Percentiles rank a stretch among this genome's conserved stretches.
Evolutionary conservation across 2,329 filamentous ascomycete genomes (phyloP).

Genomic region (Reticulascus tulasneorum): DNA sequence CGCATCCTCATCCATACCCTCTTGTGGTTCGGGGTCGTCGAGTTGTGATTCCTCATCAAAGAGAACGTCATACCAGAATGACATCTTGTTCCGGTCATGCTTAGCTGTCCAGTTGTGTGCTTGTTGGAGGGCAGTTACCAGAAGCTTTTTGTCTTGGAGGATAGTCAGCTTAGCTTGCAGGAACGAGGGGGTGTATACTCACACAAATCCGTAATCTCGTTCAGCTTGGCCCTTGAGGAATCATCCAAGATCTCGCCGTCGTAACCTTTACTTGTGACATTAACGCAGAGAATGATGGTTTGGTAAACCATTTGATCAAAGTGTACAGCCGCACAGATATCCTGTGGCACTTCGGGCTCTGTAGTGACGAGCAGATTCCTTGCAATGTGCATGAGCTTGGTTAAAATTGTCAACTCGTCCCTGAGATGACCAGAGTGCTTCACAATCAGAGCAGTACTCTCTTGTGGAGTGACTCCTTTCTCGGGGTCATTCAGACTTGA

Average conservation of each 20-base stretch:
- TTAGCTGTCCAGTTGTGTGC: conserved; percentile 68
- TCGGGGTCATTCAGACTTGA: conserved; percentile 50
- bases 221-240: conserved; percentile 50
- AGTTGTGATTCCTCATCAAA: conserved; percentile 53
- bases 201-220: conserved; percentile 64
- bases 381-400: conserved; percentile 65
- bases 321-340: conserved; percentile 59
- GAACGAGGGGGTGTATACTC: conserved; percentile 21
- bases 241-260: conserved; percentile 61
- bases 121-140: conserved; percentile 63
- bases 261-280: conserved; percentile 64
- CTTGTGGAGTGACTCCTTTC: conserved; percentile 54
- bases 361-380: conserved; percentile 61
- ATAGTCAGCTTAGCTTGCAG: conserved; percentile 14
- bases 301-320: conserved; percentile 65
- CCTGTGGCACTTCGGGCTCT: conserved; percentile 61
- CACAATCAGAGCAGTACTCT: conserved; percentile 59
- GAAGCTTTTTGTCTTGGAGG: conserved; percentile 56
- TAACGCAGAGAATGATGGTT: conserved; percentile 61
- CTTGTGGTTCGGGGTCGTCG: conserved; percentile 46
- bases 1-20: conserved; percentile 47
- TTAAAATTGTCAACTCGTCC: conserved; percentile 59
- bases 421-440: conserved; percentile 59
- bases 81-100: conserved; percentile 67
- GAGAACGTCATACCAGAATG: conserved; percentile 63